Conservation (phyloP, 176 grass and related monocot genomes). For the Phyllostachys edulis region DNA sequence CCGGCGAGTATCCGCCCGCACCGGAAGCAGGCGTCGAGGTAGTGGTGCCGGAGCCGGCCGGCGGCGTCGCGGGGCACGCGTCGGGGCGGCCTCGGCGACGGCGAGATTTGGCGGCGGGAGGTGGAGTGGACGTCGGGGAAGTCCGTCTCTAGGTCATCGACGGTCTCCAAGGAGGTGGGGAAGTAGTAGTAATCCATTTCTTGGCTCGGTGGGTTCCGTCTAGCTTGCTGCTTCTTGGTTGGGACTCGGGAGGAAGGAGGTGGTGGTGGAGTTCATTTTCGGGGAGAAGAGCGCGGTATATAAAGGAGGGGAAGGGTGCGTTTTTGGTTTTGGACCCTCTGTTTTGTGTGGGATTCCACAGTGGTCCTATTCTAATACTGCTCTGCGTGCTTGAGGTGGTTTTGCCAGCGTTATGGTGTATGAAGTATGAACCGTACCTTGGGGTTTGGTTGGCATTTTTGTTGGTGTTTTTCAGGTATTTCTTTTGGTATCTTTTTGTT, state of each 20-base stretch:
- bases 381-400: not conserved
- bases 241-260: not conserved
- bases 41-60: conserved; percentile 49
- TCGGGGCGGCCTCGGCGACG: not conserved
- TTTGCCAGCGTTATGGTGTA: not conserved
- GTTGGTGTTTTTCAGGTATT: not conserved
- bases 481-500: not conserved
- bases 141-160: not conserved
- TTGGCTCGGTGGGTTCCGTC: not conserved
- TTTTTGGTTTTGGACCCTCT: conserved; percentile 8
- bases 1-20: conserved; percentile 50
- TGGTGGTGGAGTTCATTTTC: not conserved
- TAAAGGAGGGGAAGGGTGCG: not conserved
- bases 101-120: not conserved
- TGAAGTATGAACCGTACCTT: not conserved
- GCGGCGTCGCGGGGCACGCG: not conserved
- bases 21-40: conserved; percentile 79
- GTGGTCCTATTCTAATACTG: not conserved
- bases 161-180: not conserved
- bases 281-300: not conserved
- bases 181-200: conserved; percentile 36
- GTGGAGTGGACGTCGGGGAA: not conserved
- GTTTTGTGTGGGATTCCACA: not conserved
- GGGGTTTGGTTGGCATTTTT: not conserved
- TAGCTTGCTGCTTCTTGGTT: not conserved